Percentiles rank a stretch among this genome's conserved stretches.
Evolutionary conservation across 164 flowering plant genomes (phyloP).

Genomic region (Chloranthus sessilifolius): DNA sequence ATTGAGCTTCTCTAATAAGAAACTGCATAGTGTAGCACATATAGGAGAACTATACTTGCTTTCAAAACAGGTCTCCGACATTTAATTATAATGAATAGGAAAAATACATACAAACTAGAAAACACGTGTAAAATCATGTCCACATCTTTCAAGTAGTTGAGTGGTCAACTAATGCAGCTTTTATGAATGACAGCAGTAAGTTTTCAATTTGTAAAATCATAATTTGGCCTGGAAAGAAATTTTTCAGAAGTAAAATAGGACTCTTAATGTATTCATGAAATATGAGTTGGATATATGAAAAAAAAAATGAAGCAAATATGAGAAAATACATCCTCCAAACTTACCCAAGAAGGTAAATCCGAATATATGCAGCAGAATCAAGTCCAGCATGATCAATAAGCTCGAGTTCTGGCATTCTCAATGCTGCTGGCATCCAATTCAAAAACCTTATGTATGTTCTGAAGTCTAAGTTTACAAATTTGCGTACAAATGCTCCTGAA

Average conservation of each 20-base stretch:
- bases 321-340: constrained; percentile 12
- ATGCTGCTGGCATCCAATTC: constrained; percentile 93
- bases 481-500: constrained; percentile 47
- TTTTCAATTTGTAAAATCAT: not conserved
- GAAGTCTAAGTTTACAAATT: constrained; percentile 65
- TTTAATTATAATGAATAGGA: too few relatives aligned
- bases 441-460: constrained; percentile 61
- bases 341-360: constrained; percentile 93
- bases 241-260: not conserved
- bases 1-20: too few relatives aligned
- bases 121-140: too few relatives aligned
- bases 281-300: not conserved
- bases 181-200: too few relatives aligned
- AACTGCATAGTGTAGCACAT: too few relatives aligned
- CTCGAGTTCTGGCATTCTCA: constrained; percentile 88
- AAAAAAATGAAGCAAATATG: not conserved
- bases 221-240: not conserved
- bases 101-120: too few relatives aligned
- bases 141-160: too few relatives aligned
- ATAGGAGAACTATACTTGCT: too few relatives aligned
- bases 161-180: too few relatives aligned
- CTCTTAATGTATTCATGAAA: not conserved
- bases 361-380: constrained; percentile 76
- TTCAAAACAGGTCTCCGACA: too few relatives aligned
- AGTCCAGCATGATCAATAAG: constrained; percentile 91